These are phyloP conservation scores for Escallonia rubra DNA, from an alignment of 129 eudicot species.

Conservation along the genomic window DNA sequence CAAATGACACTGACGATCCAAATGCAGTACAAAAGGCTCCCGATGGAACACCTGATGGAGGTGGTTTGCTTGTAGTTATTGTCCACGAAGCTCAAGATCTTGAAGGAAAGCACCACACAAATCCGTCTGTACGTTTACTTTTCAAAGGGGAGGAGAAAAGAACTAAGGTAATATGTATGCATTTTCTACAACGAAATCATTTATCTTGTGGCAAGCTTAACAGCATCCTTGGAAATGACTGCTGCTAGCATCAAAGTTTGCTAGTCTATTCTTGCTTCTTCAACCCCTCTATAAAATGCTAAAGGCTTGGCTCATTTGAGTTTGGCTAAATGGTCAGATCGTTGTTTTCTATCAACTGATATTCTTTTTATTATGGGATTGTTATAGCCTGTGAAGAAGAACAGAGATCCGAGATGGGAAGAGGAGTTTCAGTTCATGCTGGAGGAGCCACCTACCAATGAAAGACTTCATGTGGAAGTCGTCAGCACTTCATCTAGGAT, in stretches of 20 bases:
- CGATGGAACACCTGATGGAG: conserved; percentile 81
- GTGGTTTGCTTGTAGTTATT: conserved; percentile 82
- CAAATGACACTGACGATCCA: conserved; percentile 42
- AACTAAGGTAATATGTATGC: conserved; percentile 49
- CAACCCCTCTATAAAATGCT: too few relatives aligned
- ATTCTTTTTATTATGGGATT: too few relatives aligned
- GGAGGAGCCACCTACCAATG: conserved; percentile 81
- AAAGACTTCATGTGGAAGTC: conserved; percentile 76
- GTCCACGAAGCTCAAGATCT: conserved; percentile 90
- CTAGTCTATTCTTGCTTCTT: too few relatives aligned
- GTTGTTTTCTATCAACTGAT: too few relatives aligned
- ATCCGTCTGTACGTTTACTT: conserved; percentile 76
- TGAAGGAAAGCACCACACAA: conserved; percentile 92
- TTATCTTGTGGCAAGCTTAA: too few relatives aligned
- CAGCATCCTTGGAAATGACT: too few relatives aligned
- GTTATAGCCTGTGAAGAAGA: conserved; percentile 62
- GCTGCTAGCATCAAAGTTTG: too few relatives aligned
- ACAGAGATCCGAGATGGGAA: conserved; percentile 86
- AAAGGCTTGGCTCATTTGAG: too few relatives aligned
- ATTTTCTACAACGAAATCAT: too few relatives aligned
- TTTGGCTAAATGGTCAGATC: too few relatives aligned
- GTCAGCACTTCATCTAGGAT: conserved; percentile 70
- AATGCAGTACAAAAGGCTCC: conserved; percentile 67
- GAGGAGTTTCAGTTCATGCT: conserved; percentile 79
- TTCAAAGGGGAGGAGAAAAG: conserved; percentile 83